These are phyloP conservation scores for Mycotypha africana DNA, from an alignment of 371 early-diverging fungal genomes.

Conservation along the genomic window DNA sequence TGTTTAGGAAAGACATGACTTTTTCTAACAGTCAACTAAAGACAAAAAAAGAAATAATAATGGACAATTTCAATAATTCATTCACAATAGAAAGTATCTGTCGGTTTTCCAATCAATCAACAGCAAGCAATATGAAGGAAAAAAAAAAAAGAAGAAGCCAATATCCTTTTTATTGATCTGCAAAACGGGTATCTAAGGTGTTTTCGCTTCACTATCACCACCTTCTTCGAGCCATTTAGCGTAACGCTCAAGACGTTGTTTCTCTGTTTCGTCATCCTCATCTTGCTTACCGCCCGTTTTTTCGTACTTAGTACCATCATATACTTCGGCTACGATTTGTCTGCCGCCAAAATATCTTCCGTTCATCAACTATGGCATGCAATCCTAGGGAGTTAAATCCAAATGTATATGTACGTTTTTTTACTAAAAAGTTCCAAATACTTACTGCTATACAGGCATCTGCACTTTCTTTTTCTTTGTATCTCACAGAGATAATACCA, in stretches of 20 bases:
- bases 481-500: slow-evolving; percentile 87
- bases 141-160: no score
- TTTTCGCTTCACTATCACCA: slow-evolving; percentile 19
- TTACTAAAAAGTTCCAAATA: not conserved
- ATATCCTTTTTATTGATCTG: no score
- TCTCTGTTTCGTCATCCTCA: slow-evolving; percentile 67
- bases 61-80: no score
- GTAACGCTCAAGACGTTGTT: slow-evolving; percentile 69
- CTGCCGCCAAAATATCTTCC: slow-evolving; percentile 88
- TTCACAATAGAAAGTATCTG: no score
- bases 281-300: slow-evolving; percentile 44
- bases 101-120: no score
- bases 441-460: slow-evolving; percentile 73
- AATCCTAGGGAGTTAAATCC: not conserved
- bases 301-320: slow-evolving; percentile 69
- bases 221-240: slow-evolving; percentile 75
- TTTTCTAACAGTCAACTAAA: no score
- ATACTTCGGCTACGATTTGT: slow-evolving; percentile 73
- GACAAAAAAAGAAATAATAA: no score
- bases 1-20: slow-evolving; percentile 15
- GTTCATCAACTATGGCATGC: slow-evolving; percentile 69
- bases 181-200: slow-evolving; percentile 4
- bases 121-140: no score
- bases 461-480: slow-evolving; percentile 76
- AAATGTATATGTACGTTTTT: not conserved